These are phyloP conservation scores for Aureobasidium sp. DNA, from an alignment of 2,329 filamentous ascomycete genomes.

Conservation along the genomic window DNA sequence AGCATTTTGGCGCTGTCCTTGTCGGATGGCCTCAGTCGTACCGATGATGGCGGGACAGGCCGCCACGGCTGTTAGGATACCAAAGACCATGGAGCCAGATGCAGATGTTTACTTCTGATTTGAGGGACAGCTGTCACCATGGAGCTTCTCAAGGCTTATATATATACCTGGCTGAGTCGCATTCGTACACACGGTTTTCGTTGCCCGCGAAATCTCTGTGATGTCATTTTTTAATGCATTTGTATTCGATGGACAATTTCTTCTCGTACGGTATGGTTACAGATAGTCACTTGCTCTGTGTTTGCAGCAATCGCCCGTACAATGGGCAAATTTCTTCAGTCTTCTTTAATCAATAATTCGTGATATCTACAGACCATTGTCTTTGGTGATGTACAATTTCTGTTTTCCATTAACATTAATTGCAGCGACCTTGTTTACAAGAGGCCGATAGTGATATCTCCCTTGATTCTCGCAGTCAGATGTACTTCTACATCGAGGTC, in stretches of 20 bases:
- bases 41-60: conserved; percentile 30
- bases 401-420: neutral
- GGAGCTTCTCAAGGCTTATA: neutral
- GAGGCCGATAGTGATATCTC: conserved; percentile 26
- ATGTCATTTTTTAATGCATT: conserved; percentile 2
- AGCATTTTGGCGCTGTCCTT: conserved; percentile 27
- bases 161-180: neutral
- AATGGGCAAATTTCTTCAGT: neutral
- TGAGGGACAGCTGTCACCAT: neutral
- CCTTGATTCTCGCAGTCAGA: conserved; percentile 25
- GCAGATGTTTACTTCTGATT: neutral
- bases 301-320: no score
- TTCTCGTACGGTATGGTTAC: neutral
- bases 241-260: neutral
- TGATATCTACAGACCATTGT: neutral
- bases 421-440: conserved; percentile 17
- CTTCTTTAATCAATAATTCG: neutral
- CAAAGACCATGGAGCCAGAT: conserved; percentile 24
- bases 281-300: neutral
- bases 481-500: conserved; percentile 28
- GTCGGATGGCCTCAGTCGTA: conserved; percentile 29
- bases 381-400: neutral
- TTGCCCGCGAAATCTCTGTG: neutral
- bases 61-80: conserved; percentile 28
- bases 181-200: neutral